Evolutionary conservation across 495 filamentous ascomycete species (phyloP).

Genomic region (Aspergillus olivimuriae): DNA sequence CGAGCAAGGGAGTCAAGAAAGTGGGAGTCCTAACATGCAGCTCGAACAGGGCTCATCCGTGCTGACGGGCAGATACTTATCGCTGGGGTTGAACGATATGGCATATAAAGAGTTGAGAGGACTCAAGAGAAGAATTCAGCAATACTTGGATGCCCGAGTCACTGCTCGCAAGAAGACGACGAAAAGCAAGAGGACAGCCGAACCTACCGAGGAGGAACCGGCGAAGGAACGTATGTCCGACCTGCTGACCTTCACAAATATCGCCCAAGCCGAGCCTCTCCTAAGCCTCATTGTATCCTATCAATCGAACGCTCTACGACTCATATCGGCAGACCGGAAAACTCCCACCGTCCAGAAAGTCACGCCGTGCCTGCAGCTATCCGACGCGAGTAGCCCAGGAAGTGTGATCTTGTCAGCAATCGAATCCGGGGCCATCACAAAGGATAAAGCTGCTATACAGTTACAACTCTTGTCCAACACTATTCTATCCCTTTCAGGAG

Average conservation of each 20-base stretch:
- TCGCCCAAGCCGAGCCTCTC: slow-evolving; percentile 30
- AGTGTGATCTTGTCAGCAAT: slow-evolving; percentile 52
- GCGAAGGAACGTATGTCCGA: slow-evolving; percentile 50
- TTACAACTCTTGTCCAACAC: slow-evolving; percentile 64
- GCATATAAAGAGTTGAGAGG: slow-evolving; percentile 70
- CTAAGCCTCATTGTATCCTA: slow-evolving; percentile 32
- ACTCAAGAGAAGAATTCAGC: slow-evolving; percentile 58
- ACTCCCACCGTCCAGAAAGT: slow-evolving; percentile 47
- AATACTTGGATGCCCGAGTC: slow-evolving; percentile 20
- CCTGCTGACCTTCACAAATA: slow-evolving; percentile 52
- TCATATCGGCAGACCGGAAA: slow-evolving; percentile 38
- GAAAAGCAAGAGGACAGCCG: slow-evolving; percentile 6
- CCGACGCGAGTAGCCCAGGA: slow-evolving; percentile 55
- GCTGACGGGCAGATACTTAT: slow-evolving; percentile 64
- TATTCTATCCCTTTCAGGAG: slow-evolving; percentile 52
- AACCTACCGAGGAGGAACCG: slow-evolving; percentile 25
- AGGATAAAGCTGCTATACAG: slow-evolving; percentile 59
- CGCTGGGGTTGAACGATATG: slow-evolving; percentile 63
- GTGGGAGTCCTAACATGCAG: slow-evolving; percentile 57
- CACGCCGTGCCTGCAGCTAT: slow-evolving; percentile 35
- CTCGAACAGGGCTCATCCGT: slow-evolving; percentile 79
- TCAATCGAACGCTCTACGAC: slow-evolving; percentile 43
- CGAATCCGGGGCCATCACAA: slow-evolving; percentile 33
- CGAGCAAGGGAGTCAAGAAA: slow-evolving; percentile 40
- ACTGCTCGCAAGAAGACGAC: slow-evolving; percentile 17